Evolutionary conservation across 2,329 filamentous ascomycete genomes (phyloP).

Genomic region (Ophiocordyceps unilateralis): DNA sequence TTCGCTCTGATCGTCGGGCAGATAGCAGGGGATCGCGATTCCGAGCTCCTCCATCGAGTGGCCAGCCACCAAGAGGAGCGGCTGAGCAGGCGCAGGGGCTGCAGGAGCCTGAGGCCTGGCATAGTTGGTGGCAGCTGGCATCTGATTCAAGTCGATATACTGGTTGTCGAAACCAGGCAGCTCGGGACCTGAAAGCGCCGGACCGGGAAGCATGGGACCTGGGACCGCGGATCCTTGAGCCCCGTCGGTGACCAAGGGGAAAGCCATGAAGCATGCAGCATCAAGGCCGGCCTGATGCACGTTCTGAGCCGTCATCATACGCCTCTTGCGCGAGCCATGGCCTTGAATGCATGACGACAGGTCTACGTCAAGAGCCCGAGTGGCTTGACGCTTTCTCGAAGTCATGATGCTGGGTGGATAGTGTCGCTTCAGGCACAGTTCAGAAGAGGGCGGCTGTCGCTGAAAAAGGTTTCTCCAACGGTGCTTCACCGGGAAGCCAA

Average conservation of each 20-base stretch:
- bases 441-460: too few relatives aligned
- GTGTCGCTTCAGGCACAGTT: too few relatives aligned
- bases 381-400: not conserved
- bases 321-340: not conserved
- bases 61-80: not conserved
- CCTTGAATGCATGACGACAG: not conserved
- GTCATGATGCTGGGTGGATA: not conserved
- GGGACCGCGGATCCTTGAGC: too few relatives aligned
- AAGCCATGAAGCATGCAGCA: not conserved
- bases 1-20: not conserved
- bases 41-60: conserved; percentile 3
- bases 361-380: not conserved
- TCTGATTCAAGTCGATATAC: not conserved
- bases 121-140: not conserved
- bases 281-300: not conserved
- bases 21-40: conserved; percentile 7
- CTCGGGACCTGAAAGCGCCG: not conserved
- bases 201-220: too few relatives aligned
- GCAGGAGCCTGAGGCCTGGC: not conserved
- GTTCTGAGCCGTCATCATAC: not conserved
- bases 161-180: not conserved
- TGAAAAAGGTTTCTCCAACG: too few relatives aligned
- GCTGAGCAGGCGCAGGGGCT: not conserved
- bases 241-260: not conserved
- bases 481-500: not conserved